Conservation (phyloP, 2,329 filamentous ascomycete genomes). For the Piedraia hortae region DNA sequence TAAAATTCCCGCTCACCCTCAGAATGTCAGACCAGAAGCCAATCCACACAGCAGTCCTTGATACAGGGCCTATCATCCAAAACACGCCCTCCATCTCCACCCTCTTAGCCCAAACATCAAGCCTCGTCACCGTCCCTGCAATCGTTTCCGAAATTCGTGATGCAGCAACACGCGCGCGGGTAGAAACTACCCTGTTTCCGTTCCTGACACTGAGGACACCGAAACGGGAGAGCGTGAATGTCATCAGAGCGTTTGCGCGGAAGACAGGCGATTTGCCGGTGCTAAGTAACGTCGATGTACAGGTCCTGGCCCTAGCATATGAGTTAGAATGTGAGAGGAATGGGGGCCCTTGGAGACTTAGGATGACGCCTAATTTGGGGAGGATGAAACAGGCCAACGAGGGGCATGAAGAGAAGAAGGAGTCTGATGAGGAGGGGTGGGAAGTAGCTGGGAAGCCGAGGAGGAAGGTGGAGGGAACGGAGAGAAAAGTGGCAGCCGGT, state of each 20-base stretch:
- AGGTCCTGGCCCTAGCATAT: conserved; percentile 71
- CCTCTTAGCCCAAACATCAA: conserved; percentile 48
- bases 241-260: conserved; percentile 61
- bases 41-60: conserved; percentile 61
- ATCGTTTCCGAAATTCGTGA: conserved; percentile 76
- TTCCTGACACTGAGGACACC: conserved; percentile 60
- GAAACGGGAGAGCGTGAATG: conserved; percentile 44
- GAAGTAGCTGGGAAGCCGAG: too few species aligned
- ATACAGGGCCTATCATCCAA: conserved; percentile 79
- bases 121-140: conserved; percentile 56
- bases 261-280: conserved; percentile 75
- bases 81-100: conserved; percentile 70
- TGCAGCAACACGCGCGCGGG: conserved; percentile 46
- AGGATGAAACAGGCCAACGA: conserved; percentile 25
- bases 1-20: too few species aligned
- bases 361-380: conserved; percentile 56
- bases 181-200: conserved; percentile 62
- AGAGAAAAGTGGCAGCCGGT: too few species aligned
- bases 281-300: conserved; percentile 66
- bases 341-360: conserved; percentile 63
- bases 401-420: conserved; percentile 1
- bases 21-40: too few species aligned
- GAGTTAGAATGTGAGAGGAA: conserved; percentile 84
- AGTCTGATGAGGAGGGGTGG: neutral
- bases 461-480: too few species aligned